A percentile compares a stretch with the other conserved stretches of the same genome.
These are phyloP conservation scores for Huiozyma sinensis DNA, from an alignment of 805 yeast genomes.

Conservation along the genomic window DNA sequence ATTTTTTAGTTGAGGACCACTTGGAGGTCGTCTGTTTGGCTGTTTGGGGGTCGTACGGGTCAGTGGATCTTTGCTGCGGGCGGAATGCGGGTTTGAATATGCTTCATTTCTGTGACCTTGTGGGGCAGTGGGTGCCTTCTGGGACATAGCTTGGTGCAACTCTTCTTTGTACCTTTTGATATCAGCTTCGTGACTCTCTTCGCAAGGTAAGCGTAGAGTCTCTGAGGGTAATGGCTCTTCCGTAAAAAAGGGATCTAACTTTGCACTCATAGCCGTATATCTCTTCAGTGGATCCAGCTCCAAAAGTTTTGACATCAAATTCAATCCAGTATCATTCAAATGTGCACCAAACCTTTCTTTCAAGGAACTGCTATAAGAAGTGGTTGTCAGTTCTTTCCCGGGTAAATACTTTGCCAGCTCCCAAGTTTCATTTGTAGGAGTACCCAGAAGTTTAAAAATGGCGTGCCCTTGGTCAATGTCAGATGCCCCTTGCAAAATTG, in stretches of 20 bases:
- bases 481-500: constrained; percentile 74
- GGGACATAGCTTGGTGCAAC: constrained; percentile 24
- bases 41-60: no score
- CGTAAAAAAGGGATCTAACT: constrained; percentile 57
- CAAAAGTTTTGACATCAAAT: constrained; percentile 51
- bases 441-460: constrained; percentile 73
- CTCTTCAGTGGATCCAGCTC: constrained; percentile 62
- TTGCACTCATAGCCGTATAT: constrained; percentile 69
- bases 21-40: no score
- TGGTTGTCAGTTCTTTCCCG: constrained; percentile 31
- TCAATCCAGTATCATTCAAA: constrained; percentile 35
- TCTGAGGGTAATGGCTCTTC: constrained; percentile 55
- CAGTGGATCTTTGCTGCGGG: no score
- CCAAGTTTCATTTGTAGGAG: constrained; percentile 55
- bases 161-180: constrained; percentile 45
- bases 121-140: constrained; percentile 27
- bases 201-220: constrained; percentile 52
- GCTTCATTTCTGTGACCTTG: constrained; percentile 22
- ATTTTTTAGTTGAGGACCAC: no score
- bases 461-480: constrained; percentile 82
- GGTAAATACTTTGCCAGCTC: constrained; percentile 53
- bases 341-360: constrained; percentile 37
- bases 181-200: constrained; percentile 86
- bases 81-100: not conserved
- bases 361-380: constrained; percentile 31